Conservation (phyloP, 108 stramenopile species). For the Parietichytrium sp. region DNA sequence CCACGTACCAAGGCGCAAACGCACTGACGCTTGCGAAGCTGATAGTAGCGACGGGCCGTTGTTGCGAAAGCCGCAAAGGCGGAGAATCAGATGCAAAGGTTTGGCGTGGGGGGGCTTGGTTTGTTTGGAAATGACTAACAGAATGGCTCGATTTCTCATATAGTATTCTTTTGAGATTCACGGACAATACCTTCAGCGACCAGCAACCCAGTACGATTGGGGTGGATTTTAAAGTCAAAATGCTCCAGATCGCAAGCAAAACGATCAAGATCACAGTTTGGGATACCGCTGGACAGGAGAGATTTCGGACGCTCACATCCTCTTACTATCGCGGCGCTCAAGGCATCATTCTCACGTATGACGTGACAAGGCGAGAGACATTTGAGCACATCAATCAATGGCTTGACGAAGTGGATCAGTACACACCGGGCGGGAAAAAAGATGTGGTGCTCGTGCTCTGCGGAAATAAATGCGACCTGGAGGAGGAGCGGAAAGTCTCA, state of each 20-base stretch:
- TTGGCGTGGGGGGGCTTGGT: too few relatives aligned
- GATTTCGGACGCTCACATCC: slow-evolving; percentile 95
- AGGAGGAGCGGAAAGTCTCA: slow-evolving; percentile 48
- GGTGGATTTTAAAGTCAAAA: slow-evolving; percentile 91
- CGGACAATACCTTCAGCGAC: slow-evolving; percentile 95
- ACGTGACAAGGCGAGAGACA: slow-evolving; percentile 92
- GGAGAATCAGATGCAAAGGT: too few relatives aligned
- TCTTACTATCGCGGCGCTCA: slow-evolving; percentile 98
- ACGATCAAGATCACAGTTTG: slow-evolving; percentile 51
- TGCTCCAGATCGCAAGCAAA: slow-evolving; percentile 34
- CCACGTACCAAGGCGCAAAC: too few relatives aligned
- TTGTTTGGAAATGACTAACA: too few relatives aligned
- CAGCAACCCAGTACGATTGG: slow-evolving; percentile 95
- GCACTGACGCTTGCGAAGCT: too few relatives aligned
- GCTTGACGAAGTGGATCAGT: slow-evolving; percentile 94
- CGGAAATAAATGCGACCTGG: slow-evolving; percentile 93
- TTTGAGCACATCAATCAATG: slow-evolving; percentile 95
- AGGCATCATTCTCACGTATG: slow-evolving; percentile 94
- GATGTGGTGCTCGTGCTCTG: slow-evolving; percentile 93
- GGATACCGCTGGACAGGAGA: slow-evolving; percentile 83
- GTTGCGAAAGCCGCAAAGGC: too few relatives aligned
- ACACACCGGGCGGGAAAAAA: slow-evolving; percentile 87
- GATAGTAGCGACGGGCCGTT: too few relatives aligned
- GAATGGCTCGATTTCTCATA: too few relatives aligned
- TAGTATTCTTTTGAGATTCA: slow-evolving; percentile 93